Percentiles rank a stretch among this genome's conserved stretches.
Conservation (phyloP, 805 yeast genomes). For the Myxozyma kluyveri region DNA sequence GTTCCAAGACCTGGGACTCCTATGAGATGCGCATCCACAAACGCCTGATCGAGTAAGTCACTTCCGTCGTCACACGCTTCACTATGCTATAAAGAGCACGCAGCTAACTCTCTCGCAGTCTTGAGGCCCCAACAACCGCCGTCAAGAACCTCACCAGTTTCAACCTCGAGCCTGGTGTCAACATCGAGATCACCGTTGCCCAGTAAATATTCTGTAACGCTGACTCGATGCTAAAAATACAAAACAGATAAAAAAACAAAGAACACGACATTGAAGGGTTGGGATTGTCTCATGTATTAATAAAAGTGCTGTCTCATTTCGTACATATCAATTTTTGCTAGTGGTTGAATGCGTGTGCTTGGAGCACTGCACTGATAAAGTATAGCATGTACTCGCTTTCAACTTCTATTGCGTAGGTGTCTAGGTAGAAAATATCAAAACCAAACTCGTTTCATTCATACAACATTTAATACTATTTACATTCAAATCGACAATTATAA, state of each 20-base stretch:
- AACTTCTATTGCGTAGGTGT: too few species aligned
- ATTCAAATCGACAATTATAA: too few species aligned
- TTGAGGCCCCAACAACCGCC: constrained; percentile 90
- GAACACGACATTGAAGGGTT: constrained; percentile 4
- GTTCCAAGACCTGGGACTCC: constrained; percentile 99
- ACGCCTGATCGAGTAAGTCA: constrained; percentile 78
- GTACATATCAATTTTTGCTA: neutral
- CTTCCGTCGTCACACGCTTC: neutral
- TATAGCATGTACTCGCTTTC: too few species aligned
- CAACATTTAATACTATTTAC: too few species aligned
- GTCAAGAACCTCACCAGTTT: constrained; percentile 96
- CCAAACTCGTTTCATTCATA: too few species aligned
- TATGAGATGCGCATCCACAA: constrained; percentile 99
- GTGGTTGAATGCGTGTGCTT: too few species aligned
- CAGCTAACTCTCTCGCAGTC: constrained; percentile 37
- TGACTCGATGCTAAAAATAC: neutral
- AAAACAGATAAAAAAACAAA: neutral
- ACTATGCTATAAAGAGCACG: neutral
- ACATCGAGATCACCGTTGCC: constrained; percentile 50
- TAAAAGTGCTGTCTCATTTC: constrained; percentile 40
- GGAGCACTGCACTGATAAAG: too few species aligned
- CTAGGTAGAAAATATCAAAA: too few species aligned
- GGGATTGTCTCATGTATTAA: neutral
- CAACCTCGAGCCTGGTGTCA: constrained; percentile 99
- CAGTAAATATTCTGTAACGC: constrained; percentile 14